Base-by-base conservation (phyloP, 257 asterid genomes). In the Eucommia ulmoides region DNA sequence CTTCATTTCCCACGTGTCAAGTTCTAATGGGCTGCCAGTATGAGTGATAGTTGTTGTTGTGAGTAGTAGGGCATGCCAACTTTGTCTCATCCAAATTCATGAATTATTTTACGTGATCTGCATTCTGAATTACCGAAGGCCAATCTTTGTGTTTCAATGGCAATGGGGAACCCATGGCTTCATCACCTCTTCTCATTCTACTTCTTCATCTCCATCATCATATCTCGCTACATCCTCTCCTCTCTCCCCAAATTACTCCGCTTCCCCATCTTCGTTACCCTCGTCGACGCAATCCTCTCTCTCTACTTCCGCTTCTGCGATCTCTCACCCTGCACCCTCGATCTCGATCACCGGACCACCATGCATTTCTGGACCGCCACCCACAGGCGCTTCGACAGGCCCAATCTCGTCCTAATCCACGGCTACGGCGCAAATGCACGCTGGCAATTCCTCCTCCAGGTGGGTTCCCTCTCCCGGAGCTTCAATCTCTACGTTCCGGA, bases 401-500 rank as follows among this genome's bases (percentile, higher is more conserved):
- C 88, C n/a, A 78, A 81, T 53, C 71, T 81, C 33, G 20, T 78
- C 20, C 53, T 81, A 61, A 50, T 81, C 68, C 93, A 81, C 55
- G 88, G 93, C 7, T 81, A 65, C 56, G 93, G 93, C 0, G 87
- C 62, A 11, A 74, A 78, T 51, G 65, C 87, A 16, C 78, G 75
- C 42, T 75, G 81, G 84, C 93, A 81, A 38, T 78, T 81, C 56
- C 52, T 63, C 49, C 45, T 59, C 55, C 87, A 81, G 62, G 65
- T 65, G 3, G 61, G 62, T 1, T 3, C 58, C 6, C 56, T 81
- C 1, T 59, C 82, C 1, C 57, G 60, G 21, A 54, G 71, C 8
- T 81, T 75, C 71, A 81, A 82, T 1, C 54, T 82, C 25, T 82
- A 82, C 65, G 64, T 76, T 1, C 93, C 93, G 2, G 88, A 82